Evolutionary conservation across 257 asterid species (phyloP).

Genomic region (Penstemon davidsonii): DNA sequence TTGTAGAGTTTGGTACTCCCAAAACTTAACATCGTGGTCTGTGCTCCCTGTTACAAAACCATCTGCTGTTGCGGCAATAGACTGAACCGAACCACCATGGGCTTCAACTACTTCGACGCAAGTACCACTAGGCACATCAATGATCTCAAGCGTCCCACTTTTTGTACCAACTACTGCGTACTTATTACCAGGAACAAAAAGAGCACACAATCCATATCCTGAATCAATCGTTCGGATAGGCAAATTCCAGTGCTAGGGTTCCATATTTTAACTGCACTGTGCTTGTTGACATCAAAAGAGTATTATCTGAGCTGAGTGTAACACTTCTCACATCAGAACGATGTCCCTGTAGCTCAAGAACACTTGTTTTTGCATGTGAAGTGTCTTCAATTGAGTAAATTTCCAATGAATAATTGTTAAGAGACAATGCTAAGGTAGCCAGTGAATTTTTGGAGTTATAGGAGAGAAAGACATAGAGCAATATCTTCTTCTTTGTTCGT

Average conservation of each 20-base stretch:
- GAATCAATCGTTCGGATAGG: conserved; percentile 91
- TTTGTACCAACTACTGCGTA: conserved; percentile 88
- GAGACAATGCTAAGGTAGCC: conserved; percentile 78
- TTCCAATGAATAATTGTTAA: conserved; percentile 73
- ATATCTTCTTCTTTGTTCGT: conserved; percentile 77
- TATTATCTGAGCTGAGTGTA: conserved; percentile 88
- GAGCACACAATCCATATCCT: conserved; percentile 82
- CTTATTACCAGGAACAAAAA: conserved; percentile 87
- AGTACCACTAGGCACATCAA: conserved; percentile 76
- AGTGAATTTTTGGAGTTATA: conserved; percentile 50
- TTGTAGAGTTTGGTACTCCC: conserved; percentile 69
- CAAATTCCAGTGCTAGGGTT: conserved; percentile 89
- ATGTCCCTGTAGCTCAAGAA: conserved; percentile 93
- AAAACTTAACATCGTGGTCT: conserved; percentile 86
- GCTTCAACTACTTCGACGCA: conserved; percentile 87
- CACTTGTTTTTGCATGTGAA: conserved; percentile 48
- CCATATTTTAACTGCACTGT: conserved; percentile 78
- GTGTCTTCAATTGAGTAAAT: conserved; percentile 57
- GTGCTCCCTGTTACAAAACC: conserved; percentile 91
- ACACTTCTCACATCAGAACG: conserved; percentile 90
- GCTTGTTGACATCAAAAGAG: conserved; percentile 90
- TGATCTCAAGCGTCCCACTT: conserved; percentile 73
- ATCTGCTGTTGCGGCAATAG: conserved; percentile 64
- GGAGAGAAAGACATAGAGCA: conserved; percentile 80
- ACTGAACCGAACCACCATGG: conserved; percentile 80